A percentile compares a stretch with the other conserved stretches of the same genome.
phyloP scores from a whole-genome alignment of 257 asterid species.

The Lycium ferocissimum region DNA sequence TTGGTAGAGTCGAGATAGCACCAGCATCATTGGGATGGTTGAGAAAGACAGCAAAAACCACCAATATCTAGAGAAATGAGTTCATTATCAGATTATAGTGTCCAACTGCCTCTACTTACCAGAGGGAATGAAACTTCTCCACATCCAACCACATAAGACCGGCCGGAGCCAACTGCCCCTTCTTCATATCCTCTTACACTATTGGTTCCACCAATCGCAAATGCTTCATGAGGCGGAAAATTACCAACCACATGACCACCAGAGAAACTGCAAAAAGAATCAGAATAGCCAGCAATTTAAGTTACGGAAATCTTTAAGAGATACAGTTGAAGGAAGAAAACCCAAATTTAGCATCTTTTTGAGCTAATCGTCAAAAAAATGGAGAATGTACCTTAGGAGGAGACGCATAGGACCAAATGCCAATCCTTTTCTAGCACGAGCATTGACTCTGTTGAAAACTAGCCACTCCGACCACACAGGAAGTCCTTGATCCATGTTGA shows the following conservation, averaged over 20 bases:
- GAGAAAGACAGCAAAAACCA: neutral
- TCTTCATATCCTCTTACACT: slow-evolving; percentile 98
- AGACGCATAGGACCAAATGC: slow-evolving; percentile 75
- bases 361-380: slow-evolving; percentile 6
- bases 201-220: slow-evolving; percentile 96
- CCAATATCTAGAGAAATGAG: slow-evolving; percentile 8
- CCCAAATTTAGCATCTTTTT: slow-evolving; percentile 22
- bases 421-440: slow-evolving; percentile 88
- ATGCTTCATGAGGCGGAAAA: slow-evolving; percentile 98
- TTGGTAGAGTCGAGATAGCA: neutral
- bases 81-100: slow-evolving; percentile 13
- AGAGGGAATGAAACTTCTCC: slow-evolving; percentile 92
- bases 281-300: slow-evolving; percentile 17
- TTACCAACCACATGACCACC: slow-evolving; percentile 92
- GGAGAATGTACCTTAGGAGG: slow-evolving; percentile 61
- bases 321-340: neutral
- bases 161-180: slow-evolving; percentile 95
- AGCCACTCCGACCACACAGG: slow-evolving; percentile 86
- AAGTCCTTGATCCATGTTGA: slow-evolving; percentile 95
- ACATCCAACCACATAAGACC: slow-evolving; percentile 80
- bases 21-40: neutral
- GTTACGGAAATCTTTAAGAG: neutral
- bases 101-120: slow-evolving; percentile 57
- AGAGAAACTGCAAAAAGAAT: slow-evolving; percentile 57
- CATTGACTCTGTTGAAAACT: slow-evolving; percentile 82